Evolutionary conservation across 2,329 filamentous ascomycete genomes (phyloP).

Genomic region (Tolypocladium sp.): DNA sequence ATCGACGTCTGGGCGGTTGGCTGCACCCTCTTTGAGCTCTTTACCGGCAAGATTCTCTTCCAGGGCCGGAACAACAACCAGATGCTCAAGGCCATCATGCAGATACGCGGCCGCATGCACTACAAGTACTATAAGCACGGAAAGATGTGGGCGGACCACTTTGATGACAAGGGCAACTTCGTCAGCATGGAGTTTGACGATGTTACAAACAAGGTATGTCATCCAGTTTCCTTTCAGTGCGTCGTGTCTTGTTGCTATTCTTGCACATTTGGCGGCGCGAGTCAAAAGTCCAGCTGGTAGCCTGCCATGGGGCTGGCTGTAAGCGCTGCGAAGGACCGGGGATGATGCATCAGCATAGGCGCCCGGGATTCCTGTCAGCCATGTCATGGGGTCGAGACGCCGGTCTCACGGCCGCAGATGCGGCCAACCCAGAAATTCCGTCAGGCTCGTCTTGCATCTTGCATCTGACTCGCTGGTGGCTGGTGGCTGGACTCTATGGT

Average conservation of each 20-base stretch:
- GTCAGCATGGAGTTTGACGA: constrained; percentile 80
- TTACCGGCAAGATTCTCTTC: constrained; percentile 95
- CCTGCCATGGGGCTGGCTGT: background rate
- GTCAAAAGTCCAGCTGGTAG: background rate
- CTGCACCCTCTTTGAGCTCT: constrained; percentile 93
- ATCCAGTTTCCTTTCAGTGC: background rate
- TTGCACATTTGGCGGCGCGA: background rate
- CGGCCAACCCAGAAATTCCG: no score
- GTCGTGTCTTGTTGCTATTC: background rate
- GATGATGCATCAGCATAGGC: background rate
- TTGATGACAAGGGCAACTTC: constrained; percentile 79
- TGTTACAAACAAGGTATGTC: constrained; percentile 67
- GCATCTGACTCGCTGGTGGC: background rate
- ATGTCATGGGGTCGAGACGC: background rate
- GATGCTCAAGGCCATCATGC: constrained; percentile 95
- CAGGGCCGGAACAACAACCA: constrained; percentile 94
- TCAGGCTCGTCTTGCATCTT: background rate
- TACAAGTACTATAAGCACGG: constrained; percentile 82
- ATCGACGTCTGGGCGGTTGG: constrained; percentile 98
- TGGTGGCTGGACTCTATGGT: background rate
- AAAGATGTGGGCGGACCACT: constrained; percentile 66
- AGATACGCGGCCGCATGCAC: constrained; percentile 86
- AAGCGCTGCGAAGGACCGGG: background rate
- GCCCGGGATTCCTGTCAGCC: background rate
- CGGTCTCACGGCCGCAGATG: background rate